Evolutionary conservation across 164 flowering plant species (phyloP).

Genomic region (Vitis rupestris): DNA sequence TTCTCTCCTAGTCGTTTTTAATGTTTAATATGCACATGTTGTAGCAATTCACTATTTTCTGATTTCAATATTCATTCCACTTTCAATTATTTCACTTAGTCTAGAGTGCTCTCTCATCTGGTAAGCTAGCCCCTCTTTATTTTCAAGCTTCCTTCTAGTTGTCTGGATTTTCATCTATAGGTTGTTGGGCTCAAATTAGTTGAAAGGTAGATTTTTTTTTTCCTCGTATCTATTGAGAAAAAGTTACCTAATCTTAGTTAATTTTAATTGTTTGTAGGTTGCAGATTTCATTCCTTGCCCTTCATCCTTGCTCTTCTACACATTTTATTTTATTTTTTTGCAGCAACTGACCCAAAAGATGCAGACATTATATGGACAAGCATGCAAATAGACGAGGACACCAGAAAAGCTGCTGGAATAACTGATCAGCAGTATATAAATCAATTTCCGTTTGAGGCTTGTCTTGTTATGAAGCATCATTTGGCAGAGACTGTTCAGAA

Average conservation of each 20-base stretch:
- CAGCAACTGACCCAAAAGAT: conserved; percentile 79
- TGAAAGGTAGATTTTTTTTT: too few species aligned
- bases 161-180: too few species aligned
- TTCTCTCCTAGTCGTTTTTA: too few species aligned
- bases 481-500: conserved; percentile 88
- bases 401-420: conserved; percentile 68
- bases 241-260: background rate
- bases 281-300: background rate
- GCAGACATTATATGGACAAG: conserved; percentile 97
- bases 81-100: too few species aligned
- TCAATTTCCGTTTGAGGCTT: conserved; percentile 96
- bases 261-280: background rate
- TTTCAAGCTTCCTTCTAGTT: too few species aligned
- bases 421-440: conserved; percentile 79
- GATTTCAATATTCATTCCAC: too few species aligned
- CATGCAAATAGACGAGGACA: conserved; percentile 83
- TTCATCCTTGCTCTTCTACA: conserved; percentile 4
- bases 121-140: too few species aligned
- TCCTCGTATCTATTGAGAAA: too few species aligned
- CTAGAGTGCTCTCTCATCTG: too few species aligned
- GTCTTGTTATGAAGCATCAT: conserved; percentile 99
- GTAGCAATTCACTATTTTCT: too few species aligned
- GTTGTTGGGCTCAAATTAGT: too few species aligned
- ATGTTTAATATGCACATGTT: too few species aligned
- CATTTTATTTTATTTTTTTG: conserved; percentile 12